Percentiles rank a stretch among this genome's conserved stretches.
Evolutionary conservation across 805 yeast species (phyloP).

Genomic region (Komagataella populi): DNA sequence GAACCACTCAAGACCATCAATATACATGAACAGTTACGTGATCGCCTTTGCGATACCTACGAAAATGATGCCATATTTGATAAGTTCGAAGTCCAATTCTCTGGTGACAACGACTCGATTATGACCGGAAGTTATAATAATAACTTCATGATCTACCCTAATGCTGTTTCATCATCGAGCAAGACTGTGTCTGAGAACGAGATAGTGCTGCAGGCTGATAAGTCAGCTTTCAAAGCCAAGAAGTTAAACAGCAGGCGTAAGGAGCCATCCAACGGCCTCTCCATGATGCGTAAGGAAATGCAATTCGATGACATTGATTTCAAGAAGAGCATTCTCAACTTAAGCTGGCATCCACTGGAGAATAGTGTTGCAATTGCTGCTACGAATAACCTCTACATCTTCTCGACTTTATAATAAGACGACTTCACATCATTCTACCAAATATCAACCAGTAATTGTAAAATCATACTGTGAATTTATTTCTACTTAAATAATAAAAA

Average conservation of each 20-base stretch:
- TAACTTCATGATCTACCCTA: constrained; percentile 93
- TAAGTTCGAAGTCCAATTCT: constrained; percentile 91
- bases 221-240: constrained; percentile 83
- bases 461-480: constrained; percentile 1
- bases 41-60: constrained; percentile 89
- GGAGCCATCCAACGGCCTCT: constrained; percentile 10
- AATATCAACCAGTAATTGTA: neutral
- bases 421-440: neutral
- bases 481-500: neutral
- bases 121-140: constrained; percentile 97
- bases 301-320: constrained; percentile 80
- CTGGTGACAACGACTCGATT: constrained; percentile 83
- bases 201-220: constrained; percentile 91
- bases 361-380: constrained; percentile 97
- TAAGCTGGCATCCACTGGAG: constrained; percentile 97
- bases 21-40: constrained; percentile 90
- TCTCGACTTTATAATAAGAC: constrained; percentile 46
- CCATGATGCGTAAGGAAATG: constrained; percentile 43
- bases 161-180: constrained; percentile 35
- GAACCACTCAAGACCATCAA: constrained; percentile 90
- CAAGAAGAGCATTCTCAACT: constrained; percentile 85
- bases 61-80: constrained; percentile 98
- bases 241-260: constrained; percentile 35
- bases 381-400: constrained; percentile 83
- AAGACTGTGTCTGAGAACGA: constrained; percentile 31